Base-by-base conservation (phyloP, 2,329 filamentous ascomycete genomes). In the Penicillium crustosum region DNA sequence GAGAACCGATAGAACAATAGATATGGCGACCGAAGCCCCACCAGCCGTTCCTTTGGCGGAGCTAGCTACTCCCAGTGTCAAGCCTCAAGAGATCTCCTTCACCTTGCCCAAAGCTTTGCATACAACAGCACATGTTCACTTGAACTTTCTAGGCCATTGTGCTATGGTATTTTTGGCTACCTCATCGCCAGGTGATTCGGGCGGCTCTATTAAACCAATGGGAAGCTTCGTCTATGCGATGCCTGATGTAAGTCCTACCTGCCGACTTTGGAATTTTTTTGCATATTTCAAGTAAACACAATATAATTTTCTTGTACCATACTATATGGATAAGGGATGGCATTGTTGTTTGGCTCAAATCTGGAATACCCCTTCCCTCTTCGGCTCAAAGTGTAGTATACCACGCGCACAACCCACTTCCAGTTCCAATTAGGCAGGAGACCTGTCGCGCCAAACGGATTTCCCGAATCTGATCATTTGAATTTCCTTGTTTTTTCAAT, bases 141-240 rank as follows among this genome's bases (percentile, higher is more conserved):
- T 87, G 50, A 85, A 81, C 10, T 73, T 82, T 59, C 75, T 83
- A 57, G 73, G 76, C 6, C 81, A 79, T 27, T 83, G 80, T 48
- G 70, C 81, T 12, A 77, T 85, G 43, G 75, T 86, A 12, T 86
- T 86, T 69, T 74, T 87, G 44, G 81, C 82, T 0, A 85, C 81
- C 0, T 82, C 82, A 8, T 77, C 79, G 2, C 69, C 79, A 1
- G 83, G 74, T 3, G 74, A 78, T 42, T 73, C 71, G 21, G 66
- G 69, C 0, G 69, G 69, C 12, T 68, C 68, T 50, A 68, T 72
- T 33, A 77, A 83, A 41, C 78, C 83, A 49, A 82, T 97, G 75
- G 93, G 94, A 3, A 96, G 91, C 49, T 93, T 97, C 70, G 90
- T 97, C 45, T 97, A 96, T 72, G 90, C 93, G 3, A 85, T 99